Percentiles rank a stretch among this genome's conserved stretches.
phyloP scores from a whole-genome alignment of 1,139 yeast genomes.

The Nadsonia starkeyi-henricii region DNA sequence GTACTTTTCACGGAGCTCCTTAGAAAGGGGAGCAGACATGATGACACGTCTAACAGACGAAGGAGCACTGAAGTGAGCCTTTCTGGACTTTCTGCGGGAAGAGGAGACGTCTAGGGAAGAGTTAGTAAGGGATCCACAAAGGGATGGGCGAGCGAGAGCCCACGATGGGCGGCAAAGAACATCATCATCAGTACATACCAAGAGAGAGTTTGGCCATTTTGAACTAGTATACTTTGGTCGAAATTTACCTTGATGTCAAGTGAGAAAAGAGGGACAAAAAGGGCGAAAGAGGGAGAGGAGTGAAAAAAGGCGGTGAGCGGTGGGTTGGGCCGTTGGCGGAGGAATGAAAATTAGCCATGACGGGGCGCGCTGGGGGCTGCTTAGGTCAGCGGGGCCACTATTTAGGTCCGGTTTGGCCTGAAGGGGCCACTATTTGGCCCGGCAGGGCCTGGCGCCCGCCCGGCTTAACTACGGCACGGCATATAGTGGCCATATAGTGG shows the following conservation, averaged over 20 bases:
- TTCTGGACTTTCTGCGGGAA: constrained; percentile 99
- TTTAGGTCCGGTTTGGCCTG: too few species aligned
- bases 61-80: constrained; percentile 98
- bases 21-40: constrained; percentile 97
- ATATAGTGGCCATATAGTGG: too few species aligned
- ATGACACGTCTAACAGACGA: constrained; percentile 90
- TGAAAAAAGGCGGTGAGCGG: constrained; percentile 1
- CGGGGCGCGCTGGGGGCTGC: background rate
- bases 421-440: too few species aligned
- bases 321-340: too few species aligned
- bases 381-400: too few species aligned
- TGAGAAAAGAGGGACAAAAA: constrained; percentile 1
- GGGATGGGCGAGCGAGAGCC: background rate
- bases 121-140: background rate
- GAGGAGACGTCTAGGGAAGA: constrained; percentile 63
- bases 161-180: too few species aligned
- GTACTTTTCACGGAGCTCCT: constrained; percentile 97
- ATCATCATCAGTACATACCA: background rate
- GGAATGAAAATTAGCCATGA: background rate
- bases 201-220: background rate
- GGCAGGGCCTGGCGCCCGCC: too few species aligned
- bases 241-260: background rate
- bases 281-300: constrained; percentile 1
- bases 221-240: background rate
- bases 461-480: too few species aligned